phyloP scores from a whole-genome alignment of 2,329 filamentous ascomycete genomes.

The Cladophialophora yegresii region DNA sequence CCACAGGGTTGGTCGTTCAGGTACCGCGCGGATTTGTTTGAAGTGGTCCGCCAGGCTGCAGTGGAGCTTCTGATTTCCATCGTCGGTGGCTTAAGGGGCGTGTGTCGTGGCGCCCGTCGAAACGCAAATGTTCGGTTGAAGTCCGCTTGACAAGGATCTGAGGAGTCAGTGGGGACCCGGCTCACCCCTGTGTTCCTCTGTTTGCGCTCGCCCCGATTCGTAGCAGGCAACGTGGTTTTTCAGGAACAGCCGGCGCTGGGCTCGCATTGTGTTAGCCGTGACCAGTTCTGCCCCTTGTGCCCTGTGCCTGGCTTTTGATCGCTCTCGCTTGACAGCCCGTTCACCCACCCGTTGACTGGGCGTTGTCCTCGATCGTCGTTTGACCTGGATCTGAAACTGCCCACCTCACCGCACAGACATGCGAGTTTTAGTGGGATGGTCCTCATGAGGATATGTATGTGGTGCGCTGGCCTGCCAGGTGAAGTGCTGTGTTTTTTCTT shows the following conservation, averaged over 20 bases:
- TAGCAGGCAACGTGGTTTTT: constrained; percentile 17
- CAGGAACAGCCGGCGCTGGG: constrained; percentile 27
- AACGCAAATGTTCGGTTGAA: constrained; percentile 9
- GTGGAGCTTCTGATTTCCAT: constrained; percentile 1
- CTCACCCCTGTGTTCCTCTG: background rate
- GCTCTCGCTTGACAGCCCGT: constrained; percentile 1
- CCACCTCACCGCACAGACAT: background rate
- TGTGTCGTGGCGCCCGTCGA: constrained; percentile 10
- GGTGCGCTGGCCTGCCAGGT: background rate
- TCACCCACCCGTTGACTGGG: no score
- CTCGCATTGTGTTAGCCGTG: constrained; percentile 22
- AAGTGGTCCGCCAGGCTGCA: background rate
- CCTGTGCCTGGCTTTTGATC: constrained; percentile 9
- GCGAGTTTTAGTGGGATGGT: background rate
- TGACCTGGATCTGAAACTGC: background rate
- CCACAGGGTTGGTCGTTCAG: background rate
- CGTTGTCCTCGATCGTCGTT: background rate
- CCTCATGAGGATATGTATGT: background rate
- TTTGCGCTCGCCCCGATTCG: constrained; percentile 20
- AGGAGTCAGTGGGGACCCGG: background rate
- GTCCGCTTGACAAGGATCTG: background rate
- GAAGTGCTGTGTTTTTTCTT: background rate
- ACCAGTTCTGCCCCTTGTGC: constrained; percentile 19
- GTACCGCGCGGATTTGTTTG: constrained; percentile 2
- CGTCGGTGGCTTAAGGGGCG: background rate